Conservation (phyloP, 2,329 filamentous ascomycete genomes). For the Aspergillus sp. region DNA sequence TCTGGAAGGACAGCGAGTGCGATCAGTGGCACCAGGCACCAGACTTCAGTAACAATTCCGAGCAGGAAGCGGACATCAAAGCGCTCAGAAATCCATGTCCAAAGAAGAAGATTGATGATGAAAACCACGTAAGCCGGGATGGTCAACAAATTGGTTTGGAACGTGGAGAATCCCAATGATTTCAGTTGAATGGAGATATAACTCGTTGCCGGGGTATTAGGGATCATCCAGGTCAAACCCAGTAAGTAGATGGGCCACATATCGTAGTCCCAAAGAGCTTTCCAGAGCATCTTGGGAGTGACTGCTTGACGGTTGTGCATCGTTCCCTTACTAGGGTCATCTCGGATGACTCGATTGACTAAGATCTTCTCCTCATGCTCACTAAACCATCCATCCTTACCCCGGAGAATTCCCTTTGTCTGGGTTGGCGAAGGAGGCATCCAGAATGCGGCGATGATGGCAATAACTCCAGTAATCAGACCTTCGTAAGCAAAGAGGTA, state of each 20-base stretch:
- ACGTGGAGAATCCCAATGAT: conserved; percentile 57
- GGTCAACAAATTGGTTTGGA: conserved; percentile 63
- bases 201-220: conserved; percentile 33
- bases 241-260: conserved; percentile 59
- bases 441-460: conserved; percentile 57
- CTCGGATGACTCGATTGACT: conserved; percentile 61
- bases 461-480: conserved; percentile 55
- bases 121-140: conserved; percentile 59
- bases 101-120: conserved; percentile 56
- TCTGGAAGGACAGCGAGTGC: conserved; percentile 51
- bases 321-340: conserved; percentile 58
- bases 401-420: conserved; percentile 61
- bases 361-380: conserved; percentile 69
- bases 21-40: conserved; percentile 54
- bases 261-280: conserved; percentile 55
- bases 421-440: conserved; percentile 65
- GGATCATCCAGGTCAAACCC: conserved; percentile 46
- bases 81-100: conserved; percentile 56
- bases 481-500: conserved; percentile 46
- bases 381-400: conserved; percentile 65
- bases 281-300: conserved; percentile 48
- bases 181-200: conserved; percentile 47
- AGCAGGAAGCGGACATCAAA: conserved; percentile 57
- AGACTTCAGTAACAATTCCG: conserved; percentile 54
- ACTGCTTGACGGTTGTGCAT: conserved; percentile 62